Evolutionary conservation across 441 rosid genomes (phyloP).

Genomic region (Lepidium campestre): DNA sequence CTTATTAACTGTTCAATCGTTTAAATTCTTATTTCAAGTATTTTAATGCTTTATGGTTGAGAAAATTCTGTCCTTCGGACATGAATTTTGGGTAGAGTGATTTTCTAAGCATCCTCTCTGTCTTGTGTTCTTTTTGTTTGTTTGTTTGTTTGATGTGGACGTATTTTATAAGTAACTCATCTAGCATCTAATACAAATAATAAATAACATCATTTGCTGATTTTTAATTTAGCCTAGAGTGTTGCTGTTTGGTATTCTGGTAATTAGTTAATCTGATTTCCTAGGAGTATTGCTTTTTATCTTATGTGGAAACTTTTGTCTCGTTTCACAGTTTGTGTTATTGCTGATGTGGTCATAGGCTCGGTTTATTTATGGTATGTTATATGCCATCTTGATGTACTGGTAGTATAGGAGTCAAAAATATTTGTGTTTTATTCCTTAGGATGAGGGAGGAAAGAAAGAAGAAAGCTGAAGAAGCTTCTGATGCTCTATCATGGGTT

Average conservation of each 20-base stretch:
- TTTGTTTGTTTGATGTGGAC: background rate
- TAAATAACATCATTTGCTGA: background rate
- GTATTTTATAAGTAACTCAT: background rate
- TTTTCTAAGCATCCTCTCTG: background rate
- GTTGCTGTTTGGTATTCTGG: background rate
- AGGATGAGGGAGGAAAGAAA: slow-evolving; percentile 91
- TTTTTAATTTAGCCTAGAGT: background rate
- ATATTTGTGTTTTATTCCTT: background rate
- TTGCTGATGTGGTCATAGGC: background rate
- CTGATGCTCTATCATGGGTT: slow-evolving; percentile 81
- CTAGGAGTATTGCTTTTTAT: background rate
- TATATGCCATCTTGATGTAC: background rate
- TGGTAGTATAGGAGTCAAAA: background rate
- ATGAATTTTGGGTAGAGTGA: background rate
- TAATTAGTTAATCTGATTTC: background rate
- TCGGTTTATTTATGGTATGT: background rate
- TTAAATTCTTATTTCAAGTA: background rate
- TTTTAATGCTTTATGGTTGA: background rate
- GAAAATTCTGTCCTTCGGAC: background rate
- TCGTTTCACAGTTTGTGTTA: background rate
- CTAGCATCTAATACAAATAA: background rate
- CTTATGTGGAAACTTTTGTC: background rate
- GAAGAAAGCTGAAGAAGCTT: slow-evolving; percentile 55
- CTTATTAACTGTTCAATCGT: background rate
- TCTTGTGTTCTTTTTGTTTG: background rate